Base-by-base conservation (phyloP, 164 flowering plant species). In the Chimonanthus salicifolius region DNA sequence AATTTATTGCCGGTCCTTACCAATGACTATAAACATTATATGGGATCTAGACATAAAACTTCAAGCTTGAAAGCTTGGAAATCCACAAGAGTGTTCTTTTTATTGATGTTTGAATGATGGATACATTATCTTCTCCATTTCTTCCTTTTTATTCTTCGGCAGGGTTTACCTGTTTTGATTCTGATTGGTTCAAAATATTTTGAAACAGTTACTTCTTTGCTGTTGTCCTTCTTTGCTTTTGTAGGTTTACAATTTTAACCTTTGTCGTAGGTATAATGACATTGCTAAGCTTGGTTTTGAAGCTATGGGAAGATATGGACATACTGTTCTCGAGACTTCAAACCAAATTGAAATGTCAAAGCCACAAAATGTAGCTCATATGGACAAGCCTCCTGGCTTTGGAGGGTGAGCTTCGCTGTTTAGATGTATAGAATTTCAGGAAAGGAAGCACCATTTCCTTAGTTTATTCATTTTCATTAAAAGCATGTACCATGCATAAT, bases 191-290 rank as follows among this genome's bases (percentile, higher is more conserved):
- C n/a, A 54, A 54, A 54, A 54, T 6, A 3, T 9, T 11, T 51
- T 51, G 33, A 33, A 33, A 33, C 33, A 51, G 58, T 51, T 51
- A 15, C 13, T 51, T 51, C 58, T 51, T 10, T 51, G 58, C 58
- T 15, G 4, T 11, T 11, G n/a, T 54, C 11, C 11, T 54, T 10
- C 16, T 54, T 54, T 54, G 60, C 5, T 54, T 54, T 4, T 54
- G 3, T 54, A 66, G 48, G 48, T 66, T 44, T 46, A 44, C 6
- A 11, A 48, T 48, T 43, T 9, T 11, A 7, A 66, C 44, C 48
- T 3, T 66, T 69, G 9, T 49, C 78, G 66, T 80, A 95, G 99
- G 99, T 95, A 95, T 81, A 93, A 83, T 86, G 99, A 93, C 80
- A 92, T 95, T 79, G 97, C 98, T 72, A 84, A 89, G 75, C 74